phyloP scores from a whole-genome alignment of 2,329 filamentous ascomycete genomes.

The Fusarium goolgardi region DNA sequence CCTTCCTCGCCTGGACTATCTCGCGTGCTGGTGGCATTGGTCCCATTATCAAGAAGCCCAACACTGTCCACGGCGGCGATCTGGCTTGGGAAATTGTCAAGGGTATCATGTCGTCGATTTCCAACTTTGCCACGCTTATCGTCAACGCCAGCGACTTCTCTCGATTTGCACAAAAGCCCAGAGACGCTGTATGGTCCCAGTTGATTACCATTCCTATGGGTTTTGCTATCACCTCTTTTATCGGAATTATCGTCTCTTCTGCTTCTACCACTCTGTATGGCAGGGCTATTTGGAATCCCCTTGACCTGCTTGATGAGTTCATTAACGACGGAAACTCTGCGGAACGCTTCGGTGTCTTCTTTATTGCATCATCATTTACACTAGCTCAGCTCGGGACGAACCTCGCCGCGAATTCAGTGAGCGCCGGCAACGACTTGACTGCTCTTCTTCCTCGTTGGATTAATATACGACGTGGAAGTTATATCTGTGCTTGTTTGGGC shows the following conservation, averaged over 20 bases:
- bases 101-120: slow-evolving; percentile 88
- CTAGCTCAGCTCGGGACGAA: slow-evolving; percentile 88
- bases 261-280: slow-evolving; percentile 76
- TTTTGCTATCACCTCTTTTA: slow-evolving; percentile 84
- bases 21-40: slow-evolving; percentile 85
- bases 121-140: slow-evolving; percentile 91
- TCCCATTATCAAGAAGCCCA: slow-evolving; percentile 79
- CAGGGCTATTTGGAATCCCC: slow-evolving; percentile 78
- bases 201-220: slow-evolving; percentile 77
- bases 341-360: slow-evolving; percentile 79
- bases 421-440: slow-evolving; percentile 84
- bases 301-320: slow-evolving; percentile 74
- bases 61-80: slow-evolving; percentile 71
- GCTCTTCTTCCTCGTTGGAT: slow-evolving; percentile 82
- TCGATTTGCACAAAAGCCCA: slow-evolving; percentile 81
- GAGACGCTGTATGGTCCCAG: slow-evolving; percentile 83
- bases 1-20: slow-evolving; percentile 89
- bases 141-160: slow-evolving; percentile 86
- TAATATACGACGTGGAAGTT: slow-evolving; percentile 87
- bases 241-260: slow-evolving; percentile 82
- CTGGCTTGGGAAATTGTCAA: slow-evolving; percentile 86
- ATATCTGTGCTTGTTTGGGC: slow-evolving; percentile 83
- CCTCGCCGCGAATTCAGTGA: slow-evolving; percentile 87
- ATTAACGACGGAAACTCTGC: slow-evolving; percentile 74
- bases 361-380: slow-evolving; percentile 76